Evolutionary conservation across 306 rosid genomes (phyloP), one percentile per base, ranked within the genome.

Genomic region (Sechiopsis laciniata): DNA sequence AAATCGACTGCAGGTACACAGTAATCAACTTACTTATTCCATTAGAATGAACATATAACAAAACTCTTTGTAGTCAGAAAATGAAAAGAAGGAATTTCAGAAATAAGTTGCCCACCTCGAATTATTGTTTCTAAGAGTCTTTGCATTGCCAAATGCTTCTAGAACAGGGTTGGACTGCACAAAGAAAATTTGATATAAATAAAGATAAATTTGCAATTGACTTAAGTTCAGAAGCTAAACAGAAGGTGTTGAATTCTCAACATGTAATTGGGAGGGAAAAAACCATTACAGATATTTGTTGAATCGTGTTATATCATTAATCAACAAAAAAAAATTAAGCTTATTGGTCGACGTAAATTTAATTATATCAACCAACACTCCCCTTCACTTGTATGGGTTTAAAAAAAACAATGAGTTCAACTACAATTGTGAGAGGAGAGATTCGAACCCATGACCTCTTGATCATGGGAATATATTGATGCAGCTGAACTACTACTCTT

Each of bases 131-230:
- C 98, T 85, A 60, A 92, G 83, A 2, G 98, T 92, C 87, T 92
- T 92, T 24, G 98, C 96, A 74, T 92, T 92, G 76, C 98, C 98
- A 84, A 92, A 92, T 79, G 98, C 98, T 85, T 92, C 98, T 16
- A 92, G 88, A 84, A 92, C 96, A 74, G 98, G 98, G 78, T 92
- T 92, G 66, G 98, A 92, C 98, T 92, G 88, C 85, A 81, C 80
- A 64, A 64, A 46, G 20, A 60, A 55, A 8, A 56, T 12, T 45
- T 64, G 24, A 82, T 76, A 35, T 40, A 72, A 59, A 5, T 32
- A 32, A 35, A 14, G 32, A 55, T 62, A n/a, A 45, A 55, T 57
- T 20, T 57, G 5, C 40, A 55, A 24, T 54, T 46, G 15, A 40
- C 19, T 35, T 16, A 70, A 71, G 73, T 67, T 26, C 46, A 71